phyloP scores from a whole-genome alignment of 179 eudicot species.

The Spergularia azorica region DNA sequence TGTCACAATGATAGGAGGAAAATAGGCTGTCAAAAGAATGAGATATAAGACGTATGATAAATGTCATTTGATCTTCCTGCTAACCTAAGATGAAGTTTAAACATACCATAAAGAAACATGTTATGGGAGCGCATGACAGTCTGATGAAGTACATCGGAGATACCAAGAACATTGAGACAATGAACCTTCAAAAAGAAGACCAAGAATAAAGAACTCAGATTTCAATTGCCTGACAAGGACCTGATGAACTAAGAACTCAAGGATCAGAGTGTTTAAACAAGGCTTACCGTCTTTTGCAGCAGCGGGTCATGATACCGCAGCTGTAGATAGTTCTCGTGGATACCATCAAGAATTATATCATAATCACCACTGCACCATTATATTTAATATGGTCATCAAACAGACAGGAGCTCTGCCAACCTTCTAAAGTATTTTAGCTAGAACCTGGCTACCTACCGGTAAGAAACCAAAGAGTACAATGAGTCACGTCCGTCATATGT shows the following conservation, averaged over 20 bases:
- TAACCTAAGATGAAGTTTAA: background rate
- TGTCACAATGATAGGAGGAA: conserved; percentile 57
- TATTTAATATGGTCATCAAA: conserved; percentile 18
- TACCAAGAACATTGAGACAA: conserved; percentile 76
- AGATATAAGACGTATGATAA: conserved; percentile 10
- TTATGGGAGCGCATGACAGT: conserved; percentile 75
- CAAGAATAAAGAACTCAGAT: conserved; percentile 16
- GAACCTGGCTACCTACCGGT: conserved; percentile 55
- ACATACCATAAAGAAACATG: conserved; percentile 84
- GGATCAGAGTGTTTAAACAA: conserved; percentile 23
- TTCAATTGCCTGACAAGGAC: conserved; percentile 12
- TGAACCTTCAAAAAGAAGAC: conserved; percentile 54
- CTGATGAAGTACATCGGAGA: conserved; percentile 75
- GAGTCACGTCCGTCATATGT: conserved; percentile 50
- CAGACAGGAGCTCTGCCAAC: conserved; percentile 2
- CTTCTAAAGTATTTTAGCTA: conserved; percentile 13
- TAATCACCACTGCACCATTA: conserved; percentile 71
- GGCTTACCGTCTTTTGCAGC: conserved; percentile 85
- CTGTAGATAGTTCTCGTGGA: conserved; percentile 86
- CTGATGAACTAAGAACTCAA: conserved; percentile 1
- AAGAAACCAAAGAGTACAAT: conserved; percentile 68
- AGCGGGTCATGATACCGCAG: conserved; percentile 84
- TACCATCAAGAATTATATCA: conserved; percentile 81
- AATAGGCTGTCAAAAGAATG: conserved; percentile 60
- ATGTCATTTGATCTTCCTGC: background rate